Percentiles rank a stretch among this genome's conserved stretches.
Conservation (phyloP, 1,284 basidiomycete genomes). For the Marasmius tenuissimus region DNA sequence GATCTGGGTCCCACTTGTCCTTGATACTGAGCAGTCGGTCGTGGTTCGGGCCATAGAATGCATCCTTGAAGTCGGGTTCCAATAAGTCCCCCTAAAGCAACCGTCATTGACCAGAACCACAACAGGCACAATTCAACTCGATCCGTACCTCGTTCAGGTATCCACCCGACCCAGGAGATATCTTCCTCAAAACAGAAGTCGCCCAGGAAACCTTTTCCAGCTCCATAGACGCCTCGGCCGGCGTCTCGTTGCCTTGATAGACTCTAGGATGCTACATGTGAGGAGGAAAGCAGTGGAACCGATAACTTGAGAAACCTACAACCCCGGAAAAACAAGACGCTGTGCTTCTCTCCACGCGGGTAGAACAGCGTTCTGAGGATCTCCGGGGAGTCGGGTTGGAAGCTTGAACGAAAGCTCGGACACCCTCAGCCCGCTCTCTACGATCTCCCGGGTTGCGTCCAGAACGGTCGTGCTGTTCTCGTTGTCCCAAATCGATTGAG, state of each 20-base stretch:
- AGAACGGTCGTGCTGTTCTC: constrained; percentile 1
- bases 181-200: constrained; percentile 9
- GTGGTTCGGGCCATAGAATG: constrained; percentile 24
- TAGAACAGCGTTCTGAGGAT: constrained; percentile 18
- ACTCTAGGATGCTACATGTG: neutral
- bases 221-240: neutral
- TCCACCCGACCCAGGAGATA: constrained; percentile 13
- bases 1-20: constrained; percentile 22
- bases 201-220: constrained; percentile 4
- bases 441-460: constrained; percentile 8
- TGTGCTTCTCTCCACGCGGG: constrained; percentile 18
- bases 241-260: neutral
- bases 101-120: neutral
- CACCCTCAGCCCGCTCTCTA: constrained; percentile 7
- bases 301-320: constrained; percentile 6
- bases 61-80: constrained; percentile 20
- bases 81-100: constrained; percentile 15
- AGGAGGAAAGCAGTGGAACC: neutral
- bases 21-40: constrained; percentile 19
- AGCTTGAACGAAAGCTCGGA: constrained; percentile 14
- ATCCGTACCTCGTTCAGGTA: constrained; percentile 18
- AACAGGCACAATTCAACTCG: no score
- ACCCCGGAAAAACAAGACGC: constrained; percentile 7
- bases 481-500: constrained; percentile 11
- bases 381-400: constrained; percentile 8